Conservation (phyloP, 192 early-diverging fungal genomes). For the Podila horticola region DNA sequence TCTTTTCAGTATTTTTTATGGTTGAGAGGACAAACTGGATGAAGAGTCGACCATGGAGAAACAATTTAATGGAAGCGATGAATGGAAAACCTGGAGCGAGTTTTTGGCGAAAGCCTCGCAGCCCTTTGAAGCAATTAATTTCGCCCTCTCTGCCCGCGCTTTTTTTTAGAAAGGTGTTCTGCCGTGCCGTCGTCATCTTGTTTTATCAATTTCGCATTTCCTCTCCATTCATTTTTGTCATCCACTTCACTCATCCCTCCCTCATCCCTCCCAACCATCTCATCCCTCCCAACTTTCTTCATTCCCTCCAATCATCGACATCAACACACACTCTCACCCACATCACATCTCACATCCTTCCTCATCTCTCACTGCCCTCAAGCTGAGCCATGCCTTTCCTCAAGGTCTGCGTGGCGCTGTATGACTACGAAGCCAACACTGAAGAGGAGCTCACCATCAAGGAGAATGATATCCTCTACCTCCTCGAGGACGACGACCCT, state of each 20-base stretch:
- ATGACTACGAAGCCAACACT: constrained; percentile 87
- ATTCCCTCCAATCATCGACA: background rate
- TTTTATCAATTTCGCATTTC: too few species aligned
- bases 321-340: background rate
- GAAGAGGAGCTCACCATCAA: constrained; percentile 87
- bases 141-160: too few species aligned
- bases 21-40: too few species aligned
- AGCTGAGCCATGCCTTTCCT: constrained; percentile 54
- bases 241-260: background rate
- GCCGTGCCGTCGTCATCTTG: too few species aligned
- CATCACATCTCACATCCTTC: background rate
- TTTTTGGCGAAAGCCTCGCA: too few species aligned
- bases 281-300: background rate
- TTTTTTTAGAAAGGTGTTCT: too few species aligned
- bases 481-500: constrained; percentile 87
- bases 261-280: background rate
- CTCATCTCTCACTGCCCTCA: background rate
- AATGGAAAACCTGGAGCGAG: too few species aligned
- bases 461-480: constrained; percentile 89
- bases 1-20: too few species aligned
- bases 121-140: too few species aligned
- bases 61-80: too few species aligned
- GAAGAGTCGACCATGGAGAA: too few species aligned
- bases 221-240: background rate
- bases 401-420: constrained; percentile 81